Base-by-base conservation (phyloP, 2,329 filamentous ascomycete genomes). In the Phyllosticta capitalensis region DNA sequence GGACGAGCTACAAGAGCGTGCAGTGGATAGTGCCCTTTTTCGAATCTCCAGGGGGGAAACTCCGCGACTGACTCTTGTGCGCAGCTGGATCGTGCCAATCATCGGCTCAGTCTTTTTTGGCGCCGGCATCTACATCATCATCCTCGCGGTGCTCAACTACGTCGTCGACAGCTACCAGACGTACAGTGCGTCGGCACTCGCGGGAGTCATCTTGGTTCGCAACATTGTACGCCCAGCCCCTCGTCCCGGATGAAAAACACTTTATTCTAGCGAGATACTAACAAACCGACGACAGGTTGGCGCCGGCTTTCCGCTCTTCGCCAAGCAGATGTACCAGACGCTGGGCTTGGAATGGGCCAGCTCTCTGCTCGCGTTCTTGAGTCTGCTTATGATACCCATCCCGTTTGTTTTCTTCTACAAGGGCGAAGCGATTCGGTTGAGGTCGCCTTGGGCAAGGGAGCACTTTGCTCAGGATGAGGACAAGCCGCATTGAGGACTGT, bases 361-460 rank as follows among this genome's bases (percentile, higher is more conserved):
- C 3, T 73, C 68, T 61, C 54, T 75, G 48, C 57, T 76, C 14
- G 74, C 68, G 0, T 75, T 76, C 52, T 55, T 76, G 21, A 70
- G 71, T 9, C 64, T 75, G 5, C 53, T 69, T 9, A 63, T 76
- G 20, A 68, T 72, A 2, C 71, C 71, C 3, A 71, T 74, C 22
- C 74, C 73, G 1, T 72, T 74, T 48, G 64, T 76, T 10, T 73
- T 75, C 59, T 75, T 72, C 55, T 69, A 68, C 48, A 68, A 65
- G 59, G 72, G 73, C 4, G 63, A 65, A 48, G 56, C 67, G 55
- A 66, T 65, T 24, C 22, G 63, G 53, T 6, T 45, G 57, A 57
- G 55, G 57, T 64, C 63, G 33, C 60, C 56, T 59, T 62, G 59
- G 58, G 61, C 61, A 26, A 52, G 52, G 53, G 58, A 60, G 21